Evolutionary conservation across 345 rosid species (phyloP).

Genomic region (Alliaria petiolata): DNA sequence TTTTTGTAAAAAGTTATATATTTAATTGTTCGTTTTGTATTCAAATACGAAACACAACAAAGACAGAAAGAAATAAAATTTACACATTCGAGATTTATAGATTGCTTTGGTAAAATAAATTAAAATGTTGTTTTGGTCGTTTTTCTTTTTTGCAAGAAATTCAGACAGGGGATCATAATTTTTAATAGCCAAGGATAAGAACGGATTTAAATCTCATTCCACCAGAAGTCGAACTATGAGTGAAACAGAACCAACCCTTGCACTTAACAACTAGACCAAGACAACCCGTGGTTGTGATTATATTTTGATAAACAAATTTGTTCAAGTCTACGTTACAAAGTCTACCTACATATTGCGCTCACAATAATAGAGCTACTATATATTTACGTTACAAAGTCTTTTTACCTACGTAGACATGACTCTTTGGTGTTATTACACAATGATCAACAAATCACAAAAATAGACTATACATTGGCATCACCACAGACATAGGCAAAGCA

Average conservation of each 20-base stretch:
- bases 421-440: neutral
- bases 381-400: constrained; percentile 19
- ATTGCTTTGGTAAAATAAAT: neutral
- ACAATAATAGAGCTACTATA: constrained; percentile 3
- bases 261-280: too few relatives aligned
- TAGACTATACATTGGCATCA: constrained; percentile 21
- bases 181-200: too few relatives aligned
- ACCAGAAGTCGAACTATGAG: too few relatives aligned
- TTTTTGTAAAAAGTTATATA: neutral
- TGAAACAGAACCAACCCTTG: too few relatives aligned
- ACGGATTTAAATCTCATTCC: too few relatives aligned
- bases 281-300: too few relatives aligned
- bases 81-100: too few relatives aligned
- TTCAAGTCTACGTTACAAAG: neutral
- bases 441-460: constrained; percentile 2
- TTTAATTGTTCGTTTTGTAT: too few relatives aligned
- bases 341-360: neutral
- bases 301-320: neutral
- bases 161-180: too few relatives aligned
- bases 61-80: neutral
- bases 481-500: constrained; percentile 11
- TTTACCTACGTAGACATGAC: neutral
- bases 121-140: neutral
- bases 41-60: neutral
- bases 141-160: too few relatives aligned